Evolutionary conservation across 1,284 basidiomycete genomes (phyloP), one percentile per base, ranked within the genome.

Genomic region (Blastosporella zonata): DNA sequence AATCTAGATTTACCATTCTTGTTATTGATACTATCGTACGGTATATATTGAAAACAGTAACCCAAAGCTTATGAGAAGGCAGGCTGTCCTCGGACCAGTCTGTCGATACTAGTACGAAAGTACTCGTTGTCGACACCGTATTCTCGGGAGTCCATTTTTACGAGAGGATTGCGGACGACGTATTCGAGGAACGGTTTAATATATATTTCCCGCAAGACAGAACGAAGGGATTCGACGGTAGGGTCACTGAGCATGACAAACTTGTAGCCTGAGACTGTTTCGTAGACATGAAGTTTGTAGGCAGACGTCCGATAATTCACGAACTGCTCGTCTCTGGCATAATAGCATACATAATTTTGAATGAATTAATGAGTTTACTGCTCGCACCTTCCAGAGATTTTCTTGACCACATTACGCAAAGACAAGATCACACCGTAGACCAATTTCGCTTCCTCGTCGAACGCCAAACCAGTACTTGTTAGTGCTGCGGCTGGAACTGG

Each of bases 401-500:
- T 98, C 73, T 88, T 95, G 62, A 95, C 78, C 92, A 99, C 95
- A 67, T 94, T 96, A 47, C 93, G 73, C 56, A 99, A 67, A 6
- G 93, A 96, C 46, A 97, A 75, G 15, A 99, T 79, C 37, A 99
- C 90, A 52, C 97, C 97, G 64, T 98, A 99, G 0, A 99, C 94
- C 46, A 99, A 79, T 67, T 99, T 99, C 1, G 90, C 87, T 68
- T 99, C 95, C 68, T 99, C 96, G 63, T 99, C 95, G 57, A 99
- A 97, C 3, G 95, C 78, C 20, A 97, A 72, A 9, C 78, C 77
- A n/a, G 76, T 75, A 43, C 66, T 71, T 21, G 69, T 63, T 3
- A 61, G 39, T 12, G 57, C 44, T 20, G 56, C 55, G 10, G 65
- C 59, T 15, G 65, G 67, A 2, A 60, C 55, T 21, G 65, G 67